Conservation (phyloP, 768 basidiomycete genomes). For the Phlebiopsis gigantea region DNA sequence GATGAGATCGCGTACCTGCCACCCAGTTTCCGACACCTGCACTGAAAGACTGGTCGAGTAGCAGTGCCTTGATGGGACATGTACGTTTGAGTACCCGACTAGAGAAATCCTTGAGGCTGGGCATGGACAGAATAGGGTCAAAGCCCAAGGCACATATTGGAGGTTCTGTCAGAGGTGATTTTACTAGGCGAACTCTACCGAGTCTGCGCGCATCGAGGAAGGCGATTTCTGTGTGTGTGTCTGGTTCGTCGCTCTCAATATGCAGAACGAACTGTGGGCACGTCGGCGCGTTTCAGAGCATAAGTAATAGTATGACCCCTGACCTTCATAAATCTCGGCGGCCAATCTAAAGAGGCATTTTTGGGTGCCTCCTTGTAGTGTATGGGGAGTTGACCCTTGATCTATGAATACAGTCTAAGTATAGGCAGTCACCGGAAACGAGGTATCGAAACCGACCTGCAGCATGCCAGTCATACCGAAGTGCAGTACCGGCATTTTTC, state of each 20-base stretch:
- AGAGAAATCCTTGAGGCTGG: conserved; percentile 46
- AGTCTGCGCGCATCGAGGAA: conserved; percentile 71
- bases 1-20: conserved; percentile 41
- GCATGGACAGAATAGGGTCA: conserved; percentile 72
- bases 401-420: conserved; percentile 25
- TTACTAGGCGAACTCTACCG: conserved; percentile 61
- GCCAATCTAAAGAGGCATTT: conserved; percentile 46
- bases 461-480: conserved; percentile 89
- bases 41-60: conserved; percentile 75
- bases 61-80: conserved; percentile 69
- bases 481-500: conserved; percentile 64
- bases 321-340: conserved; percentile 65
- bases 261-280: conserved; percentile 55
- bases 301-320: too few relatives aligned
- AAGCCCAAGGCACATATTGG: conserved; percentile 73
- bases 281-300: background rate
- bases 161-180: conserved; percentile 51
- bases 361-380: conserved; percentile 45
- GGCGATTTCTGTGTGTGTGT: conserved; percentile 48
- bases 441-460: conserved; percentile 48
- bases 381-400: conserved; percentile 42
- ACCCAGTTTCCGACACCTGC: conserved; percentile 84
- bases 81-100: conserved; percentile 43
- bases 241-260: conserved; percentile 35
- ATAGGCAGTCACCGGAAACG: conserved; percentile 5